Conservation (phyloP, 176 grass and related monocot genomes). For the Cenchrus purpureus region DNA sequence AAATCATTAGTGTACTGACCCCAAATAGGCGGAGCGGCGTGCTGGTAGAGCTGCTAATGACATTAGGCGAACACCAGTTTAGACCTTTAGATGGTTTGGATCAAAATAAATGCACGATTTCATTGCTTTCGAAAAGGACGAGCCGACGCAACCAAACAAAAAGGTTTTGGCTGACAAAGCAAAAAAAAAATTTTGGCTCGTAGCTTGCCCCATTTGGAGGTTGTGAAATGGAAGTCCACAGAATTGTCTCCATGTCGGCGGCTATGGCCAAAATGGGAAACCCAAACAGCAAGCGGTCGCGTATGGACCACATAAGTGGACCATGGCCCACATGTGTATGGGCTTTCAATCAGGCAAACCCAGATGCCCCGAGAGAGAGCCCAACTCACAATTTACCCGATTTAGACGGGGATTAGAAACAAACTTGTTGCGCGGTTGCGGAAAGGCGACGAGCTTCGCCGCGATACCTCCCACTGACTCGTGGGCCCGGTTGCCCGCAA, state of each 20-base stretch:
- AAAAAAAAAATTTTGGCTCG: no score
- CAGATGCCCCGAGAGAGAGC: not conserved
- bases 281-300: not conserved
- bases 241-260: not conserved
- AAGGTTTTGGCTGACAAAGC: no score
- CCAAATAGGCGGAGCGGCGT: not conserved
- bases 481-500: not conserved
- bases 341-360: conserved; percentile 1
- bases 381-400: conserved; percentile 18
- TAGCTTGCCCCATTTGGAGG: not conserved
- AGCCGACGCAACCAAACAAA: no score
- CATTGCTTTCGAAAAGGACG: no score
- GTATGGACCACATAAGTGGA: no score
- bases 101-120: no score
- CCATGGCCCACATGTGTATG: not conserved
- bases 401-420: not conserved
- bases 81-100: no score
- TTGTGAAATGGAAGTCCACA: not conserved
- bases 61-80: no score
- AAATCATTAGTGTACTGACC: no score
- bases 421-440: not conserved
- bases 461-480: fast-evolving
- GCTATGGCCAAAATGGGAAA: not conserved
- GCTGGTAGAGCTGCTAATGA: not conserved
- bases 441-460: not conserved